Evolutionary conservation across 306 rosid genomes (phyloP).

Genomic region (Neltuma alba): DNA sequence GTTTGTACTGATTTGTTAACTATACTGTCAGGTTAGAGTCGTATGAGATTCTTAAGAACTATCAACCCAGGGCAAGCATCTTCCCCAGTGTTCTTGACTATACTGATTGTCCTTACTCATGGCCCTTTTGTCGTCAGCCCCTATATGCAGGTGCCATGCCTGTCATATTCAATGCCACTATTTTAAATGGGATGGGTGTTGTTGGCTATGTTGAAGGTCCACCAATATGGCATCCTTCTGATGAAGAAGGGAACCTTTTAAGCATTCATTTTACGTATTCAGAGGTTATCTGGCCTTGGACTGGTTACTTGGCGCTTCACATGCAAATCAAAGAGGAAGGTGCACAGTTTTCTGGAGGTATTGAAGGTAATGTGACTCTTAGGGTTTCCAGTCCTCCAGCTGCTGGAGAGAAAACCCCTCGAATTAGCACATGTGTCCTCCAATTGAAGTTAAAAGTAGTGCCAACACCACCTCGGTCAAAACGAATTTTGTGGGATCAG

Average conservation of each 20-base stretch:
- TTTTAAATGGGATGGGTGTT: conserved; percentile 98
- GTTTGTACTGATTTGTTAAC: conserved; percentile 33
- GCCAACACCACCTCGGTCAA: conserved; percentile 83
- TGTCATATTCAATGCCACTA: conserved; percentile 90
- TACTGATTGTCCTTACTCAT: conserved; percentile 88
- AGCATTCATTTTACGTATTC: conserved; percentile 93
- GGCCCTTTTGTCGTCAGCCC: conserved; percentile 99
- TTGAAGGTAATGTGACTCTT: conserved; percentile 91
- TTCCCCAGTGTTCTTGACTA: conserved; percentile 89
- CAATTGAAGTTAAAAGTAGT: conserved; percentile 86
- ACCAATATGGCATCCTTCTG: conserved; percentile 90
- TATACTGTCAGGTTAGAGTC: conserved; percentile 83
- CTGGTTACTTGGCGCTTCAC: conserved; percentile 93
- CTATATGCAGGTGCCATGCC: conserved; percentile 99
- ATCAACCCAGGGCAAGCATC: conserved; percentile 89
- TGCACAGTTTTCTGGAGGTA: conserved; percentile 78
- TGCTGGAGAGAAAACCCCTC: conserved; percentile 64
- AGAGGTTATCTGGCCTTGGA: conserved; percentile 95
- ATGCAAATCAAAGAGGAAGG: conserved; percentile 98
- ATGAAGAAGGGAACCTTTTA: conserved; percentile 89
- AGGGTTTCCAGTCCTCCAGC: conserved; percentile 82
- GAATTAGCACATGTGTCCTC: conserved; percentile 77
- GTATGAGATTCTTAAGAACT: conserved; percentile 84
- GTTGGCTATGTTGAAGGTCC: conserved; percentile 80
- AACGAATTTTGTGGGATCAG: conserved; percentile 95